Conservation (phyloP, 768 basidiomycete species). For the Trametes elegans region DNA sequence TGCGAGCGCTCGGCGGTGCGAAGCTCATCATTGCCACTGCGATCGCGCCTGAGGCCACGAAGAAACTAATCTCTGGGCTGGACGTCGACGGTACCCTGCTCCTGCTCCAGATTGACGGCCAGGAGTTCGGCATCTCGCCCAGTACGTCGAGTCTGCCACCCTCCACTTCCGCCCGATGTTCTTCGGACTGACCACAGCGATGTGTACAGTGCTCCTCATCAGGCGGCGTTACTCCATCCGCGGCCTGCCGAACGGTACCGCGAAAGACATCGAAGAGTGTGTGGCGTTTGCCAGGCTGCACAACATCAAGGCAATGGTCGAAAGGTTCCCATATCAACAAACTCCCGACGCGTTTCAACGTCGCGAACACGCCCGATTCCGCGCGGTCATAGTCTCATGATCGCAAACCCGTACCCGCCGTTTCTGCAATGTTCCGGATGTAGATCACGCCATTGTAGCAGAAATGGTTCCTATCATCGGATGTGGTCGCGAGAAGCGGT, state of each 20-base stretch:
- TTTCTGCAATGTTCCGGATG: too few species aligned
- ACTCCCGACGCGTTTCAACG: slow-evolving; percentile 18
- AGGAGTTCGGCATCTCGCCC: background rate
- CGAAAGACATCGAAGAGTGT: slow-evolving; percentile 15
- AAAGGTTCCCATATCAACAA: slow-evolving; percentile 20
- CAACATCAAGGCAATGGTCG: slow-evolving; percentile 18
- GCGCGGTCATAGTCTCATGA: slow-evolving; percentile 19
- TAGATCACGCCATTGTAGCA: too few species aligned
- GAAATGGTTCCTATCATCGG: too few species aligned
- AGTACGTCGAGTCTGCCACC: background rate
- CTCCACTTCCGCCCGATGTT: background rate
- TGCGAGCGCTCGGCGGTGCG: slow-evolving; percentile 38
- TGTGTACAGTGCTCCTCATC: slow-evolving; percentile 1
- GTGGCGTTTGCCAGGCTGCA: slow-evolving; percentile 13
- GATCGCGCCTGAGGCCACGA: slow-evolving; percentile 17
- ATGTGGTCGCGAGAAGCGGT: too few species aligned
- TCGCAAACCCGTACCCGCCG: too few species aligned
- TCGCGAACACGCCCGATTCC: slow-evolving; percentile 11
- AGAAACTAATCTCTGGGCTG: slow-evolving; percentile 19
- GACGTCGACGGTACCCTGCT: background rate
- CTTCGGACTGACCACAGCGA: background rate
- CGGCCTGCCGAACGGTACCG: slow-evolving; percentile 21
- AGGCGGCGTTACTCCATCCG: slow-evolving; percentile 20
- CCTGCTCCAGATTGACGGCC: background rate
- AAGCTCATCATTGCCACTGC: slow-evolving; percentile 35